These are phyloP conservation scores for Podaxis sp. DNA, from an alignment of 768 basidiomycete genomes.

Conservation along the genomic window DNA sequence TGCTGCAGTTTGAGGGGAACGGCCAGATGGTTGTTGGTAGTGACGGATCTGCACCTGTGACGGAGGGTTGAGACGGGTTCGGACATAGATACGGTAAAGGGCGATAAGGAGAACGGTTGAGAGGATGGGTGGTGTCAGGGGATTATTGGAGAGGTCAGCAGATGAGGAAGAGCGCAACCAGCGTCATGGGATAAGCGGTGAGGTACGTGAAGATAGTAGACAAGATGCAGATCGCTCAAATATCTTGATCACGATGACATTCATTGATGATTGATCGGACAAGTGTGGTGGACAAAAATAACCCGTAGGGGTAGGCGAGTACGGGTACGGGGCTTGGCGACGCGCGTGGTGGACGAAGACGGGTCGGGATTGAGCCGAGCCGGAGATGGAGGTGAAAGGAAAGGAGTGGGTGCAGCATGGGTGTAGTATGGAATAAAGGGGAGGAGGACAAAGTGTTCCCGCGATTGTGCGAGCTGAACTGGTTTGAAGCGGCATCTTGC, in stretches of 20 bases:
- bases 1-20: too few species aligned
- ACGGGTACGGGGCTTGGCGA: neutral
- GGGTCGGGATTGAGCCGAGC: neutral
- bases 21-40: too few species aligned
- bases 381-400: neutral
- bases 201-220: too few species aligned
- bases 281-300: neutral
- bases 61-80: neutral
- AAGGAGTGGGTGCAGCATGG: neutral
- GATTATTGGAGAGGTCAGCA: neutral
- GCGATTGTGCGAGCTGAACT: conserved; percentile 10
- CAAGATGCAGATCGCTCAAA: too few species aligned
- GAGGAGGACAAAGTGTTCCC: neutral
- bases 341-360: neutral
- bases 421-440: neutral
- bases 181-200: neutral
- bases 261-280: neutral
- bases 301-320: neutral
- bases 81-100: neutral
- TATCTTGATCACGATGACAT: neutral
- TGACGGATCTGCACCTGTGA: too few species aligned
- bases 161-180: neutral
- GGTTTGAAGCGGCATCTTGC: conserved; percentile 9
- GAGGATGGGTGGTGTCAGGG: neutral
- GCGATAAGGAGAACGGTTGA: neutral